A percentile compares a stretch with the other conserved stretches of the same genome.
phyloP scores from a whole-genome alignment of 2,329 filamentous ascomycete genomes.

The Penicillium sp. region DNA sequence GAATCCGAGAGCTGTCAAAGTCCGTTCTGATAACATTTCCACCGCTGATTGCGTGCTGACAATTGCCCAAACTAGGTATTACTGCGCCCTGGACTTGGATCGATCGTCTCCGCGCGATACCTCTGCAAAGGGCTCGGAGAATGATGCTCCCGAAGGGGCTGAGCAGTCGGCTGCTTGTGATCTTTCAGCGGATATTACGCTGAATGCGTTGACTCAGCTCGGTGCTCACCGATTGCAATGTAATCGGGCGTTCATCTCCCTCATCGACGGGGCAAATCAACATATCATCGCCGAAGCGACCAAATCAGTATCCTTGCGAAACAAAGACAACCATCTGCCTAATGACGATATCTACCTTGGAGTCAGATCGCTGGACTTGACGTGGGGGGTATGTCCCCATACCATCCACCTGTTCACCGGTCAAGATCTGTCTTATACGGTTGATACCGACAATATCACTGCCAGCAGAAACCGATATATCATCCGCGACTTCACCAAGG shows the following conservation, averaged over 20 bases:
- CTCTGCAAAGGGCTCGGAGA: neutral
- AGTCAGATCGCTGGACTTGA: constrained; percentile 22
- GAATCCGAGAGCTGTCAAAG: constrained; percentile 22
- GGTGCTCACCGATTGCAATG: constrained; percentile 46
- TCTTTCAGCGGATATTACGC: constrained; percentile 29
- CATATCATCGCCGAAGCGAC: constrained; percentile 55
- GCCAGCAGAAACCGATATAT: constrained; percentile 34
- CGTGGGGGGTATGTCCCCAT: constrained; percentile 23
- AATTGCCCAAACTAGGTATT: constrained; percentile 12
- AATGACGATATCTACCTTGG: constrained; percentile 37
- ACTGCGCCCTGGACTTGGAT: constrained; percentile 11
- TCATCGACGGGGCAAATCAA: constrained; percentile 52
- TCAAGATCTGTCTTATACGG: constrained; percentile 12
- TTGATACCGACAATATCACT: constrained; percentile 25
- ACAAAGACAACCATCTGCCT: constrained; percentile 24
- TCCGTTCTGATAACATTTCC: neutral
- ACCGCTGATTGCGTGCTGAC: constrained; percentile 5
- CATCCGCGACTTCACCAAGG: constrained; percentile 37
- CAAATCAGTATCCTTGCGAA: constrained; percentile 38
- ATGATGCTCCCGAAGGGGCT: constrained; percentile 5
- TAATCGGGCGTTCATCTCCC: constrained; percentile 50
- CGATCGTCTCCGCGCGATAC: neutral
- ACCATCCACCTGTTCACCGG: constrained; percentile 25
- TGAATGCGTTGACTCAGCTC: constrained; percentile 54
- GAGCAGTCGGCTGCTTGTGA: constrained; percentile 3